A percentile compares a stretch with the other conserved stretches of the same genome.
Conservation (phyloP, 352 stramenopile genomes). For the Phytophthora hybrid region DNA sequence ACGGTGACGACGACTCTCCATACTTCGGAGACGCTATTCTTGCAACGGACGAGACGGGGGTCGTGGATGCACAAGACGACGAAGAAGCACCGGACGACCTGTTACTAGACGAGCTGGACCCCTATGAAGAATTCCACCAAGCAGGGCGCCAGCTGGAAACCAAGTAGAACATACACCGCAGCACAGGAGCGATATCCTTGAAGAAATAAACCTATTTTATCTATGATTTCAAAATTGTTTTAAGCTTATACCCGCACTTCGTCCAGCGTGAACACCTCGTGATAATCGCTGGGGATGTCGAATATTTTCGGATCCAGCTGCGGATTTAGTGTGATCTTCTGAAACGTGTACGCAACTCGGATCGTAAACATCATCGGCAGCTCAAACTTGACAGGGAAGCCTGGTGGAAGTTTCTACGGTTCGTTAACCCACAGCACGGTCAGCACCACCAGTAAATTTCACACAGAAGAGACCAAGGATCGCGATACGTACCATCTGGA, state of each 20-base stretch:
- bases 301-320: constrained; percentile 64
- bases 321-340: constrained; percentile 65
- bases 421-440: constrained; percentile 10
- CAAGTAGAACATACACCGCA: constrained; percentile 8
- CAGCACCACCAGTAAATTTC: not conserved
- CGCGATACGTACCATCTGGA: constrained; percentile 69
- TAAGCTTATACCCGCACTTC: constrained; percentile 63
- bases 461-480: not conserved
- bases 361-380: constrained; percentile 87
- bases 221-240: constrained; percentile 16
- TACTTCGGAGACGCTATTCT: constrained; percentile 19
- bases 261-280: constrained; percentile 64
- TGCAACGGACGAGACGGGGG: constrained; percentile 4
- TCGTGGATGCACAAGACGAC: not conserved
- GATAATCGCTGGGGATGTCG: constrained; percentile 60
- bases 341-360: constrained; percentile 82
- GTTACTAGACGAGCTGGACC: constrained; percentile 25
- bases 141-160: constrained; percentile 12
- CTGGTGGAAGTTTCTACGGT: constrained; percentile 75
- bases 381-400: constrained; percentile 85
- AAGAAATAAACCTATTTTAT: constrained; percentile 5
- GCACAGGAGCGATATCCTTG: not conserved
- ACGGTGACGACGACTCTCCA: constrained; percentile 17
- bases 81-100: constrained; percentile 17
- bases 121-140: constrained; percentile 23